Evolutionary conservation across 2,329 filamentous ascomycete genomes (phyloP).

Genomic region (Plectosphaerella cucumerina): DNA sequence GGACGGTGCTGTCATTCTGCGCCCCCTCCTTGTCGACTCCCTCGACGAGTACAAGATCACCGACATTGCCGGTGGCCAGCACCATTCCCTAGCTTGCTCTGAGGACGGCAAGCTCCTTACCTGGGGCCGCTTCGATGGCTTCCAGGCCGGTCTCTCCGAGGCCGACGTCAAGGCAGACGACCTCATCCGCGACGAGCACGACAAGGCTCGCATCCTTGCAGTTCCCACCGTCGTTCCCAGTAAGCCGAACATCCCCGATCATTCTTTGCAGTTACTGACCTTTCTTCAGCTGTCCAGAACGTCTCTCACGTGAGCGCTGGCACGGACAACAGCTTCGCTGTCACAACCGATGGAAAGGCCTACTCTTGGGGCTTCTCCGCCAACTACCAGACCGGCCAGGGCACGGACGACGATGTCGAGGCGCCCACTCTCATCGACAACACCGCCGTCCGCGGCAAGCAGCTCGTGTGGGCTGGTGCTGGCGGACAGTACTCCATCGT

Average conservation of each 20-base stretch:
- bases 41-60: conserved; percentile 61
- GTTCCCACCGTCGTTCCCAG: conserved; percentile 58
- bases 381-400: conserved; percentile 76
- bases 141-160: conserved; percentile 54
- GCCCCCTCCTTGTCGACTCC: conserved; percentile 62
- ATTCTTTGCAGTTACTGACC: neutral
- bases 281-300: conserved; percentile 41
- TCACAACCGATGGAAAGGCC: conserved; percentile 65
- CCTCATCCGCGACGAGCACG: conserved; percentile 60
- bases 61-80: conserved; percentile 62
- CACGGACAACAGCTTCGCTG: conserved; percentile 69
- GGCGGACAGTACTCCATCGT: conserved; percentile 79
- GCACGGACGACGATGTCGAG: conserved; percentile 73
- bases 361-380: conserved; percentile 79
- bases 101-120: conserved; percentile 52
- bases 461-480: conserved; percentile 74
- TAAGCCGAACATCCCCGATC: conserved; percentile 21
- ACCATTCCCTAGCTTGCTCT: conserved; percentile 68
- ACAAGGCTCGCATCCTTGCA: conserved; percentile 67
- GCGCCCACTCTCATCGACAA: conserved; percentile 80
- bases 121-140: conserved; percentile 56
- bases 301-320: conserved; percentile 59
- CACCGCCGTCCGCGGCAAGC: conserved; percentile 70
- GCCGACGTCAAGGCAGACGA: conserved; percentile 52
- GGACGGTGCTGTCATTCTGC: conserved; percentile 67